These are phyloP conservation scores for Cupressus sempervirens DNA, from an alignment of 75 land plant species.

Conservation along the genomic window DNA sequence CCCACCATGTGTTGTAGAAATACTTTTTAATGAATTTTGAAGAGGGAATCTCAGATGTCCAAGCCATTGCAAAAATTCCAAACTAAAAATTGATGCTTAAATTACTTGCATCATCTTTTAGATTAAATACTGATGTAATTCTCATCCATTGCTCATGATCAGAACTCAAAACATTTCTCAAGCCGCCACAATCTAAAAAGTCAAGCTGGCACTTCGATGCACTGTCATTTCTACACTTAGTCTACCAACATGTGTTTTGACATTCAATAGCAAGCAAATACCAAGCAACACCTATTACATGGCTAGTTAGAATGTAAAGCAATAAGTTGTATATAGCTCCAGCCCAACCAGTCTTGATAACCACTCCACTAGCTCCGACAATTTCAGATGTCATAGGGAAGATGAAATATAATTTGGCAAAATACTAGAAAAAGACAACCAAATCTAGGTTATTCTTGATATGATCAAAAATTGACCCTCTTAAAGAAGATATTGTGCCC, in stretches of 20 bases:
- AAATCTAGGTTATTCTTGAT: conserved; percentile 56
- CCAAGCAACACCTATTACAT: conserved; percentile 80
- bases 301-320: conserved; percentile 75
- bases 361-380: conserved; percentile 61
- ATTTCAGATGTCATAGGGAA: conserved; percentile 62
- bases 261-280: conserved; percentile 63
- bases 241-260: conserved; percentile 56
- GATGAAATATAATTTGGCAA: conserved; percentile 58
- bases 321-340: conserved; percentile 85
- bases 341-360: conserved; percentile 78
- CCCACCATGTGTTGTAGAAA: conserved; percentile 83
- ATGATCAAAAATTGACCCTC: conserved; percentile 37
- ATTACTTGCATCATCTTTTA: conserved; percentile 28
- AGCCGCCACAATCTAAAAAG: conserved; percentile 41
- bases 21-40: conserved; percentile 50
- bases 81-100: conserved; percentile 22
- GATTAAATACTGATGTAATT: conserved; percentile 29
- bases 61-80: conserved; percentile 55
- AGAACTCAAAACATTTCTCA: background rate
- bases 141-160: conserved; percentile 31
- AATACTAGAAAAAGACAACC: conserved; percentile 61
- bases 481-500: conserved; percentile 50
- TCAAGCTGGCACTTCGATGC: conserved; percentile 9
- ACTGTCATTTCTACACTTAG: conserved; percentile 34
- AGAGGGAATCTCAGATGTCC: conserved; percentile 37